Evolutionary conservation across 805 yeast genomes (phyloP).

Genomic region (Candida peoriensis): DNA sequence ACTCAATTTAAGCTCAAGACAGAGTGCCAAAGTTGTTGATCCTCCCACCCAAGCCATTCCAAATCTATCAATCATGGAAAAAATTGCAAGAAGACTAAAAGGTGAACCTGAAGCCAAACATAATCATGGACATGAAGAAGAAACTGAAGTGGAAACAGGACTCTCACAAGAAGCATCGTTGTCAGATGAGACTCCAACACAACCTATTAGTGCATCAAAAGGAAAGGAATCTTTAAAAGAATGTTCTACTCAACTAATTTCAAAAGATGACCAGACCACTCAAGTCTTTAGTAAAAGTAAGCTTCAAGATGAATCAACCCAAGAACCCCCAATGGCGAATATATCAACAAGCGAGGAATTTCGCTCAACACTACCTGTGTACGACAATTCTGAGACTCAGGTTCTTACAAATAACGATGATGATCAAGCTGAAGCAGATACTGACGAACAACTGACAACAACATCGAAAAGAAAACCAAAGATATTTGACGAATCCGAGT

Average conservation of each 20-base stretch:
- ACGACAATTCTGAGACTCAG: neutral
- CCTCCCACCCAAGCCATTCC: neutral
- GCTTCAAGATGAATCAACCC: neutral
- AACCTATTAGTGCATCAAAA: neutral
- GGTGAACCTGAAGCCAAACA: constrained; percentile 9
- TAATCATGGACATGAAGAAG: too few species aligned
- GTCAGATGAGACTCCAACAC: neutral
- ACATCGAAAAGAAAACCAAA: neutral
- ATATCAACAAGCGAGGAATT: neutral
- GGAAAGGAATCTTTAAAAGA: neutral
- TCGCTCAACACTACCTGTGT: neutral
- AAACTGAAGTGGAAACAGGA: neutral
- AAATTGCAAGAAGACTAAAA: constrained; percentile 16
- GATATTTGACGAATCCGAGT: neutral
- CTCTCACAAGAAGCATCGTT: too few species aligned
- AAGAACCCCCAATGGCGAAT: neutral
- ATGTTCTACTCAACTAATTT: neutral
- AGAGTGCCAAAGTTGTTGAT: constrained; percentile 3
- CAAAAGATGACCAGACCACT: neutral
- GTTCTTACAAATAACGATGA: neutral
- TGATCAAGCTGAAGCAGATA: too few species aligned
- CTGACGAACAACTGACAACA: too few species aligned
- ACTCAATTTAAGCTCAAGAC: neutral
- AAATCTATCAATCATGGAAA: constrained; percentile 11
- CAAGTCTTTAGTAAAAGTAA: neutral